Conservation (phyloP, 257 asterid genomes). For the Solanum lignicaule region DNA sequence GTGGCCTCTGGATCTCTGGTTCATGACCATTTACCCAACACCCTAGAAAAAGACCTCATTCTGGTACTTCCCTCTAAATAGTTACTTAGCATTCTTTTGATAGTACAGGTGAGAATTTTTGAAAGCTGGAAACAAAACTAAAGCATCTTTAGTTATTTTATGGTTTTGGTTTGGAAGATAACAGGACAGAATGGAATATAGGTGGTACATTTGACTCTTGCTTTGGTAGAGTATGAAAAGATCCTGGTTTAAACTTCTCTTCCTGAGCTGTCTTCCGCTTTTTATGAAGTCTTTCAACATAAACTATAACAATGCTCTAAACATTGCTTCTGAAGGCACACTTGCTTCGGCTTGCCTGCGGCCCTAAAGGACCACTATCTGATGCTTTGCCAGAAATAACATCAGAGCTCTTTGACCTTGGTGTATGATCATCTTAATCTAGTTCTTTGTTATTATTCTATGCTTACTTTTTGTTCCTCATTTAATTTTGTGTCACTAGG, state of each 20-base stretch:
- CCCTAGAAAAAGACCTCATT: constrained; percentile 56
- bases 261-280: not conserved
- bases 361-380: constrained; percentile 69
- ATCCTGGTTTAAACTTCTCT: not conserved
- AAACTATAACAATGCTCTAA: constrained; percentile 9
- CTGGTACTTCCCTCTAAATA: constrained; percentile 44
- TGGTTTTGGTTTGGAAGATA: not conserved
- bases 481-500: not conserved
- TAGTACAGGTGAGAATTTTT: not conserved
- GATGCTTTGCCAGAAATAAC: constrained; percentile 76
- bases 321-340: constrained; percentile 53
- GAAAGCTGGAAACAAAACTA: not conserved
- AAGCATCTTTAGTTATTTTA: not conserved
- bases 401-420: constrained; percentile 68
- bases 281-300: not conserved
- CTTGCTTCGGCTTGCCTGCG: constrained; percentile 84
- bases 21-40: constrained; percentile 39
- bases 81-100: not conserved
- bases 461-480: not conserved
- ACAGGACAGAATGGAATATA: not conserved
- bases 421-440: constrained; percentile 38
- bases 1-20: constrained; percentile 23
- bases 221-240: not conserved
- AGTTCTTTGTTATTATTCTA: not conserved
- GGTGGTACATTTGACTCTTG: not conserved